Conservation (phyloP, 345 rosid species). For the Cardamine occulta region DNA sequence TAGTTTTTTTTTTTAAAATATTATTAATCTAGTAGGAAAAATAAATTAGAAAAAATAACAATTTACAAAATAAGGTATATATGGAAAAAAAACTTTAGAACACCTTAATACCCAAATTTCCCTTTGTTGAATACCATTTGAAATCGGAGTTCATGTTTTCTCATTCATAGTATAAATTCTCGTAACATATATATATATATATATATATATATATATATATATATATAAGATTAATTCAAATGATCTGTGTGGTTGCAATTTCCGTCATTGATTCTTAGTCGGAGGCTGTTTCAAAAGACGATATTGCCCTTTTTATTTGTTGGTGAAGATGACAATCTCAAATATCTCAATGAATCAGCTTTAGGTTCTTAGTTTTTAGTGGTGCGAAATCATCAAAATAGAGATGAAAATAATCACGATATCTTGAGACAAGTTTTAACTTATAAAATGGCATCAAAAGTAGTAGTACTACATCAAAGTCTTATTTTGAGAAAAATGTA, state of each 20-base stretch:
- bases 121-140: background rate
- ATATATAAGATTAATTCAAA: background rate
- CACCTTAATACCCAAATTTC: too few relatives aligned
- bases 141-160: background rate
- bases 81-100: too few relatives aligned
- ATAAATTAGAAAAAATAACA: too few relatives aligned
- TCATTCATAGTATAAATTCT: background rate
- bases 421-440: slow-evolving; percentile 4
- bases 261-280: background rate
- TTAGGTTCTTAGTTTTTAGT: too few relatives aligned
- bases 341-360: background rate
- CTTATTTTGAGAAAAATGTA: background rate
- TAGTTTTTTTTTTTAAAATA: too few relatives aligned
- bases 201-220: background rate
- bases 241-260: background rate
- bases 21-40: too few relatives aligned
- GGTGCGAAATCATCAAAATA: too few relatives aligned
- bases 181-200: background rate
- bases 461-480: background rate
- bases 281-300: background rate
- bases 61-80: too few relatives aligned
- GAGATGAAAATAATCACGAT: background rate
- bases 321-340: background rate
- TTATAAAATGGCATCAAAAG: background rate
- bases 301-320: background rate